Percentiles rank a stretch among this genome's conserved stretches.
Conservation (phyloP, 768 basidiomycete species). For the Kwoniella sp. region DNA sequence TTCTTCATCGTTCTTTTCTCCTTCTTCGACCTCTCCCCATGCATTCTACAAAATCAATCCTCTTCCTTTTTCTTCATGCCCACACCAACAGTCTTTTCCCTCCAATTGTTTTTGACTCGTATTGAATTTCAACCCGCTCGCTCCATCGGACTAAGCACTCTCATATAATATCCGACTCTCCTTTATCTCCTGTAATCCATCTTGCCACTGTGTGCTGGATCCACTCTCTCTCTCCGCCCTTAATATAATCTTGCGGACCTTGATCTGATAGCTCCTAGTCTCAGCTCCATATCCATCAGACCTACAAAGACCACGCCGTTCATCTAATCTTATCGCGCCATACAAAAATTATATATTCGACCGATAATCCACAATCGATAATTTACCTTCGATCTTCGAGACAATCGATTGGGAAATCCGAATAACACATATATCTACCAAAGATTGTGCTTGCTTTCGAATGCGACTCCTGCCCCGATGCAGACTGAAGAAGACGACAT, state of each 20-base stretch:
- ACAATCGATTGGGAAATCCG: too few species aligned
- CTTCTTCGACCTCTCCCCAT: background rate
- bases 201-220: background rate
- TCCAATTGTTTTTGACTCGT: background rate
- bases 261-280: background rate
- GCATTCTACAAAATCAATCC: background rate
- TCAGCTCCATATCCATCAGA: background rate
- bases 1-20: background rate
- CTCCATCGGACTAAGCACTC: too few species aligned
- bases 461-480: constrained; percentile 4
- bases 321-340: too few species aligned
- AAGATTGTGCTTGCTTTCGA: too few species aligned
- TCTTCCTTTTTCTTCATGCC: background rate
- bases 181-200: background rate
- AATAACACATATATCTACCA: too few species aligned
- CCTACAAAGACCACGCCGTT: too few species aligned
- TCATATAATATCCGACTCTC: background rate
- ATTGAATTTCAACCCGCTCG: background rate
- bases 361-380: too few species aligned
- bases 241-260: background rate
- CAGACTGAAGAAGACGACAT: constrained; percentile 26
- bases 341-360: too few species aligned
- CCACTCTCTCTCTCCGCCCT: background rate
- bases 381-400: too few species aligned
- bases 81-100: background rate